phyloP scores from a whole-genome alignment of 106 monocot genomes.

The Dendrobium nobile region DNA sequence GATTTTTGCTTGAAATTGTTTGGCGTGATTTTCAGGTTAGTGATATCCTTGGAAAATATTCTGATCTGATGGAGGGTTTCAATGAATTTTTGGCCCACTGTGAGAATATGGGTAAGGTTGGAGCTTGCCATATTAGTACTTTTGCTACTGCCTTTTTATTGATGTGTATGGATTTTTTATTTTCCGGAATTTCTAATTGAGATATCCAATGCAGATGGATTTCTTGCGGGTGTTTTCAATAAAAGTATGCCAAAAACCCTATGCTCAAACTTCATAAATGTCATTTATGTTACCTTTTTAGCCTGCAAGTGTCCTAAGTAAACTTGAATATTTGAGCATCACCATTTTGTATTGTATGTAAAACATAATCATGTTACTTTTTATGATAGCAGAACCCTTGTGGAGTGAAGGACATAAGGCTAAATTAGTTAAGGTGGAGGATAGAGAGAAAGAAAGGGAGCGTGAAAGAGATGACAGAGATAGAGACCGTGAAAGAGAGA shows the following conservation, averaged over 20 bases:
- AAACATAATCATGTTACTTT: constrained; percentile 3
- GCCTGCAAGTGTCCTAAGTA: background rate
- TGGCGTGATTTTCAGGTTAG: constrained; percentile 42
- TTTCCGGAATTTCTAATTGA: background rate
- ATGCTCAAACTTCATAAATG: background rate
- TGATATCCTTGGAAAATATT: constrained; percentile 71
- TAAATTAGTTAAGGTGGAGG: constrained; percentile 59
- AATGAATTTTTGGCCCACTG: constrained; percentile 70
- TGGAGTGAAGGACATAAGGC: constrained; percentile 49
- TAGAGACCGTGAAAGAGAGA: constrained; percentile 63
- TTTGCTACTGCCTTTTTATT: background rate
- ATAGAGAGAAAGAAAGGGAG: constrained; percentile 55
- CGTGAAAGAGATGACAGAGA: constrained; percentile 63
- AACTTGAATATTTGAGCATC: background rate
- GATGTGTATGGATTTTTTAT: background rate
- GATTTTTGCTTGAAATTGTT: background rate
- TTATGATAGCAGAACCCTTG: constrained; percentile 12
- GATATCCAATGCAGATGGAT: constrained; percentile 52
- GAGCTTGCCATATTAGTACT: background rate
- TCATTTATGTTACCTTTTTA: background rate
- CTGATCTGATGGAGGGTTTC: constrained; percentile 85
- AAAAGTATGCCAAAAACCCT: constrained; percentile 57
- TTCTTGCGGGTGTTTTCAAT: constrained; percentile 61
- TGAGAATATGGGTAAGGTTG: constrained; percentile 65
- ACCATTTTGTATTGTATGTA: background rate